Evolutionary conservation across 2,329 filamentous ascomycete species (phyloP).

Genomic region (Exophiala lecanii-corni): DNA sequence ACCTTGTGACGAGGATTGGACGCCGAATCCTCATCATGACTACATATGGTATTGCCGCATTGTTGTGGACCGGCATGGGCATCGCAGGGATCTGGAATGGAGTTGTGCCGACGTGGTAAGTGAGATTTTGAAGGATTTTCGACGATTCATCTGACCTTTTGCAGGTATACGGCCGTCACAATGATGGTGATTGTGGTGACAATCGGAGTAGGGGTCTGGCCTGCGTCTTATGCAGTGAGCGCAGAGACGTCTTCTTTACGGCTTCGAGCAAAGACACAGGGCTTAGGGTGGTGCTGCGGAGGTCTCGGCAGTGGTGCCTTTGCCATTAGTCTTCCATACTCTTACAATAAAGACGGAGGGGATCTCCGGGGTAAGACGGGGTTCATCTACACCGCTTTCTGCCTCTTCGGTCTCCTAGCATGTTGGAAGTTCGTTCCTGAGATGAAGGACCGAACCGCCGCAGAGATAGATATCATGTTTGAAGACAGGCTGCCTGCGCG

Average conservation of each 20-base stretch:
- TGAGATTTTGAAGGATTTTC: conserved; percentile 3
- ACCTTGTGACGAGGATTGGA: conserved; percentile 40
- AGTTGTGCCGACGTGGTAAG: conserved; percentile 38
- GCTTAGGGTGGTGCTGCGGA: conserved; percentile 40
- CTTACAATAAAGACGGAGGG: conserved; percentile 46
- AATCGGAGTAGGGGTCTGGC: conserved; percentile 33
- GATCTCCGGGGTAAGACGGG: conserved; percentile 40
- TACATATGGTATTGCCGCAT: conserved; percentile 31
- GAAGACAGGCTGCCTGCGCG: conserved; percentile 24
- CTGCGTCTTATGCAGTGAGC: conserved; percentile 35
- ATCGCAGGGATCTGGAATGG: conserved; percentile 44
- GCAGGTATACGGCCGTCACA: conserved; percentile 39
- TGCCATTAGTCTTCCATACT: conserved; percentile 47
- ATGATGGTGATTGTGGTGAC: conserved; percentile 45
- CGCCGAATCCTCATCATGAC: conserved; percentile 38
- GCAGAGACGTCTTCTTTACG: conserved; percentile 34
- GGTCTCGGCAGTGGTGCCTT: conserved; percentile 41
- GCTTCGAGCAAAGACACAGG: conserved; percentile 37
- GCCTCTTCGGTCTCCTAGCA: conserved; percentile 29
- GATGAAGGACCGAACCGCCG: conserved; percentile 46
- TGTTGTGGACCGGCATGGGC: conserved; percentile 45
- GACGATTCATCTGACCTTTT: background rate
- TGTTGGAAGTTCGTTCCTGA: conserved; percentile 50
- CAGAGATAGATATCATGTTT: conserved; percentile 46
- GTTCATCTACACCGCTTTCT: conserved; percentile 38